Base-by-base conservation (phyloP, 768 basidiomycete species). In the Serendipita vermifera region DNA sequence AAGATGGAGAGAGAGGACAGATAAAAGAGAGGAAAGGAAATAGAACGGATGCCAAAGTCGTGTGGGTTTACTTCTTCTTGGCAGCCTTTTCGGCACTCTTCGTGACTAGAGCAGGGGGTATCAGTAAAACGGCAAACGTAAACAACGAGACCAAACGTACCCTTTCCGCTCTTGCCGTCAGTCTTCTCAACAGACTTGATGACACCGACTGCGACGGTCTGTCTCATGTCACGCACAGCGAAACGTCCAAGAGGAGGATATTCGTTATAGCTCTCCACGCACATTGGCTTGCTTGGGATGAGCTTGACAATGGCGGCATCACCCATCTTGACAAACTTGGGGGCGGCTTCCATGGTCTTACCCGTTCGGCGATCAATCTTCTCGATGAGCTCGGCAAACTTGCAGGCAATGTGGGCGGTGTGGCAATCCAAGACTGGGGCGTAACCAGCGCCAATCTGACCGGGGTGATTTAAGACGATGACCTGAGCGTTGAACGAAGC, bases 381-480 rank as follows among this genome's bases (percentile, higher is more conserved):
- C 82, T 98, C 92, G 67, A 93, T 77, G 72, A 98, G 83, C 73
- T 96, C 92, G 62, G 90, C 80, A 75, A 99, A 98, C 77, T 96
- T 97, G 85, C 94, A 97, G 61, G 93, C 94, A 67, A 97, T 96
- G 81, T 97, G 94, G 72, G 94, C 94, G 60, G 94, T 99, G 82
- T 99, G 96, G 76, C 96, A 99, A 77, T 99, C 96, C 65, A 99
- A 85, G 62, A 99, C 96, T 56, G 94, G 94, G 40, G 94, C 90
- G 73, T 98, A 98, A 65, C 96, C 96, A 67, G 92, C 89, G 76
- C 90, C 90, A 69, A 99, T 98, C 73, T 99, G 96, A 78, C 96
- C 96, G 54, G 96, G 96, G 82, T 99, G 96, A 81, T 98, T 98
- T 72, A 99, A 85, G 69, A 99, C 88, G 71, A 99, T 98, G 77